Base-by-base conservation (phyloP, 805 yeast species). In the Nakazawaea siamensis region DNA sequence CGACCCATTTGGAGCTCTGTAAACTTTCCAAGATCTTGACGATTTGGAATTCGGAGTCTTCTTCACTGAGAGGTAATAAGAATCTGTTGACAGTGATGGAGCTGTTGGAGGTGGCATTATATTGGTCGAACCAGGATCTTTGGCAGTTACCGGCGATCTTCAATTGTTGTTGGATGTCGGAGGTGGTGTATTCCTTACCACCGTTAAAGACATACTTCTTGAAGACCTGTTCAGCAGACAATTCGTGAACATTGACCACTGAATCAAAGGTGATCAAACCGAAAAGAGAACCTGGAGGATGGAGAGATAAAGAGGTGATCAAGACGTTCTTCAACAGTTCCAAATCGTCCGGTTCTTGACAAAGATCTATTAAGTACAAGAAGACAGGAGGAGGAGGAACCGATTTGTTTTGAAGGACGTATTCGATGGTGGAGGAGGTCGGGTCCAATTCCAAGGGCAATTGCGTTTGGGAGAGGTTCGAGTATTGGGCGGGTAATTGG, bases 261-360 rank as follows among this genome's bases (percentile, higher is more conserved):
- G 94, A 84, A 36, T 95, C 97, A 51, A 65, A 84, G 11, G 97
- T 85, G 51, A 88, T 73, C 48, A 88, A 69, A 29, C 97, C 96
- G 37, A 88, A 76, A 35, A 87, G 66, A 2, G 95, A 84, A 48
- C 88, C 86, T 27, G 94, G 92, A 12, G 97, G 97, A 50, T 90
- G 71, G 48, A 84, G 61, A 33, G 82, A 70, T 46, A 88, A 66
- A 2, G 92, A 76, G 36, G 82, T 71, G 33, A 83, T 71, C 50
- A 87, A 68, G 23, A 90, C 69, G 46, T 84, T 94, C 51, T 83
- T 85, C 58, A 88, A 68, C 2, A 94, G 83, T 52, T 76, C 74
- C 49, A 88, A 67, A 52, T 85, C 87, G 48, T 87, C 97, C 38
- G 74, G 79, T 51, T 87, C 94, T 59, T 90, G 90, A 55, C 95